Evolutionary conservation across 768 basidiomycete species (phyloP).

Genomic region (Boletus subcaerulescens): DNA sequence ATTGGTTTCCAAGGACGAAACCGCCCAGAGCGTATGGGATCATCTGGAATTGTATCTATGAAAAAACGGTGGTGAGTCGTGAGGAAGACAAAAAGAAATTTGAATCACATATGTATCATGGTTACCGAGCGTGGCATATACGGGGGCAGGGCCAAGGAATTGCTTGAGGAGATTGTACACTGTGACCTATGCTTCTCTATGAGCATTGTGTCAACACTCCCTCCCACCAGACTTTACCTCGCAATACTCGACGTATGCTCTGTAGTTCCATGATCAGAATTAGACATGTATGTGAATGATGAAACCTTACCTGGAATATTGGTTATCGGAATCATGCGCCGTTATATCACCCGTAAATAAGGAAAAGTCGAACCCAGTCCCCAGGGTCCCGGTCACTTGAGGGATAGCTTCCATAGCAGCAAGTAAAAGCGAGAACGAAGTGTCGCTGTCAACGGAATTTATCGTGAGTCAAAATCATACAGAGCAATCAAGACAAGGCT

Average conservation of each 20-base stretch:
- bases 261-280: constrained; percentile 20
- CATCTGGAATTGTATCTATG: constrained; percentile 30
- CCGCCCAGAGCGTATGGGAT: constrained; percentile 39
- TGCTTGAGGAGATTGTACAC: constrained; percentile 61
- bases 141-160: constrained; percentile 56
- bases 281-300: background rate
- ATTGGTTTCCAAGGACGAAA: constrained; percentile 32
- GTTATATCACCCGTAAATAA: constrained; percentile 75
- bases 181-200: constrained; percentile 39
- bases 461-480: background rate
- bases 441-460: constrained; percentile 41
- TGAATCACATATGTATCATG: constrained; percentile 62
- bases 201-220: background rate
- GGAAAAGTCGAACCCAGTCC: constrained; percentile 59
- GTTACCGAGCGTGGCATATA: constrained; percentile 71
- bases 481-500: no score
- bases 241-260: constrained; percentile 56
- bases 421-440: constrained; percentile 53
- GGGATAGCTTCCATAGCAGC: constrained; percentile 66
- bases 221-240: constrained; percentile 39
- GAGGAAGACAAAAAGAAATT: background rate
- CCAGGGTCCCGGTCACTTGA: constrained; percentile 55
- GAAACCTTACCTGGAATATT: constrained; percentile 50
- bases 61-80: background rate
- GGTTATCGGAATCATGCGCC: constrained; percentile 65